Evolutionary conservation across 1,284 basidiomycete genomes (phyloP).

Genomic region (Leccinum fallax): DNA sequence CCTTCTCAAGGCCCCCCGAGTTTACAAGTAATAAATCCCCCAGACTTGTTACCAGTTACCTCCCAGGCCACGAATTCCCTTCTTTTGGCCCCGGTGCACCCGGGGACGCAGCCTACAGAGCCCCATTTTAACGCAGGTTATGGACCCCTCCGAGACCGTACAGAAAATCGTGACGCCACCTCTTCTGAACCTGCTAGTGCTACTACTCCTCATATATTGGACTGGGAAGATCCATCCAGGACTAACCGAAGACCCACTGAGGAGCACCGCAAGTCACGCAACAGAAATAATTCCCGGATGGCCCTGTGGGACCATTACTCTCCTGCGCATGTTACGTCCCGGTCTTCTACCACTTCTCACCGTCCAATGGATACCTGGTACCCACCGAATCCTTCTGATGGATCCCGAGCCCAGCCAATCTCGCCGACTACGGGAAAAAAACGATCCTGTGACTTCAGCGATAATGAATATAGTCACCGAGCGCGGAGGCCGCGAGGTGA

Average conservation of each 20-base stretch:
- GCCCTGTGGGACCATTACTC: conserved; percentile 14
- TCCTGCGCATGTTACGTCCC: conserved; percentile 10
- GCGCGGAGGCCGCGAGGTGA: conserved; percentile 28
- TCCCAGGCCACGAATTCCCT: conserved; percentile 13
- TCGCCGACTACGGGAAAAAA: conserved; percentile 27
- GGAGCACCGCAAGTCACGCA: conserved; percentile 10
- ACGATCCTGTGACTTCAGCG: conserved; percentile 20
- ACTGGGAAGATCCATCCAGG: conserved; percentile 12
- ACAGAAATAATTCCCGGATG: conserved; percentile 1
- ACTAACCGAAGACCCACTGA: conserved; percentile 11
- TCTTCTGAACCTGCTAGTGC: conserved; percentile 15
- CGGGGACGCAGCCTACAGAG: conserved; percentile 7
- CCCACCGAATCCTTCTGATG: conserved; percentile 5
- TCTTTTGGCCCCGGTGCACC: conserved; percentile 12
- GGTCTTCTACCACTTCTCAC: conserved; percentile 5
- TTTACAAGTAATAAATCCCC: conserved; percentile 13
- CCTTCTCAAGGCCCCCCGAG: background rate
- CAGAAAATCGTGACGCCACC: conserved; percentile 2
- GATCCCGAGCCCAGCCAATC: conserved; percentile 18
- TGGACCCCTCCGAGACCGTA: background rate
- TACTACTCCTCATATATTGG: conserved; percentile 8
- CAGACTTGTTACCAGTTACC: conserved; percentile 5
- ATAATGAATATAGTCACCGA: conserved; percentile 25
- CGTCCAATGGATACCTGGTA: conserved; percentile 8
- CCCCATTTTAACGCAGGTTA: conserved; percentile 1